A percentile compares a stretch with the other conserved stretches of the same genome.
These are phyloP conservation scores for Pestalotiopsis sp. DNA, from an alignment of 2,329 filamentous ascomycete genomes.

Conservation along the genomic window DNA sequence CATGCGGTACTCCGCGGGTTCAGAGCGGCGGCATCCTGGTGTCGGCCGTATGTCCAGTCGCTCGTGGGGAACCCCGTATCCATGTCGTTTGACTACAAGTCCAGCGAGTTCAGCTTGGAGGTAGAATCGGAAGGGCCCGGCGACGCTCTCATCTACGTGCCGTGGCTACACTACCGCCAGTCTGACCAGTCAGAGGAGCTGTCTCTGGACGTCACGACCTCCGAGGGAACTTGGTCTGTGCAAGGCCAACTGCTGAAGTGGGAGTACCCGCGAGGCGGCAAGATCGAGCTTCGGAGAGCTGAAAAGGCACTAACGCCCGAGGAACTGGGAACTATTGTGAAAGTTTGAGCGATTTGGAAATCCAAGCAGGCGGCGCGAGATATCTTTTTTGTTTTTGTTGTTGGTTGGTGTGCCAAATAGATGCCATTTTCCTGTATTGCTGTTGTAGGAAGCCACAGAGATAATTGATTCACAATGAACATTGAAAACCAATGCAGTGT, in stretches of 20 bases:
- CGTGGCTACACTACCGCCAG: conserved; percentile 23
- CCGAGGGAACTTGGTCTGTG: conserved; percentile 14
- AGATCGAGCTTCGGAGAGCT: conserved; percentile 15
- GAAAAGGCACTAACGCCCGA: conserved; percentile 15
- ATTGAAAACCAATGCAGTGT: too few relatives aligned
- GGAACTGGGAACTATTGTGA: conserved; percentile 18
- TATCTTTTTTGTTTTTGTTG: too few relatives aligned
- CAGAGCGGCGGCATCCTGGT: conserved; percentile 23
- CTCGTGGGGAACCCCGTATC: conserved; percentile 12
- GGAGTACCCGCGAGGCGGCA: conserved; percentile 15
- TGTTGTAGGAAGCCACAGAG: too few relatives aligned
- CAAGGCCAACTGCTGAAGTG: conserved; percentile 17
- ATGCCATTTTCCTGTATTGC: too few relatives aligned
- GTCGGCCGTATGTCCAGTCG: conserved; percentile 21
- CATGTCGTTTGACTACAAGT: conserved; percentile 20
- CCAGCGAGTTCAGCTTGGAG: conserved; percentile 17
- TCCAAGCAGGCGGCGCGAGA: too few relatives aligned
- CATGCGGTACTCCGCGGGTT: conserved; percentile 18
- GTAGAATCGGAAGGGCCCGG: conserved; percentile 8
- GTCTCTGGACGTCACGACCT: conserved; percentile 11
- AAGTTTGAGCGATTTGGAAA: too few relatives aligned
- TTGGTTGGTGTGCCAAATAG: too few relatives aligned
- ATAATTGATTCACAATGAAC: too few relatives aligned
- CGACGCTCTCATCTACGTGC: conserved; percentile 19
- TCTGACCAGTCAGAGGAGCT: conserved; percentile 16